A percentile compares a stretch with the other conserved stretches of the same genome.
phyloP scores from a whole-genome alignment of 768 basidiomycete species.

The Russula vinacea region DNA sequence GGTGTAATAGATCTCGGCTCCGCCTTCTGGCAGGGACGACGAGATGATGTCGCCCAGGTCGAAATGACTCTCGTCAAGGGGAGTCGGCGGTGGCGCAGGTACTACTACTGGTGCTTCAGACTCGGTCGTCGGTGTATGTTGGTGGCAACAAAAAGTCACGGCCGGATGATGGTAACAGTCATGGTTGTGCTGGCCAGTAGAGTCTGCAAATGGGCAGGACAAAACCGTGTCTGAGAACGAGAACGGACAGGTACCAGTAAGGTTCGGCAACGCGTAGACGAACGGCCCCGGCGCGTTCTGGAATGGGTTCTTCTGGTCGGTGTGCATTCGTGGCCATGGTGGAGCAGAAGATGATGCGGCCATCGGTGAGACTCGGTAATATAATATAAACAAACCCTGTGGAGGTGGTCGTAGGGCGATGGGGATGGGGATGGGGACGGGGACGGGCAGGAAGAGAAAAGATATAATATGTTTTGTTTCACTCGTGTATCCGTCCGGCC shows the following conservation, averaged over 20 bases:
- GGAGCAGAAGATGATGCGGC: not conserved
- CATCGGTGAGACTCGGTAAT: not conserved
- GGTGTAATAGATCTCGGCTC: no score
- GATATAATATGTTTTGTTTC: not conserved
- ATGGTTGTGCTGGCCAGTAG: not conserved
- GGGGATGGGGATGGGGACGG: not conserved
- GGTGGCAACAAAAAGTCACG: not conserved
- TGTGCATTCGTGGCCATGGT: slow-evolving; percentile 6
- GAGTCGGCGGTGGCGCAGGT: not conserved
- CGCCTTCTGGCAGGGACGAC: not conserved
- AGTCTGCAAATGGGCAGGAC: not conserved
- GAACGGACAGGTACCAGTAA: not conserved
- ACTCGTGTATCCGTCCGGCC: not conserved
- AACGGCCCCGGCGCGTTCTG: slow-evolving; percentile 21
- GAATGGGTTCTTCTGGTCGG: slow-evolving; percentile 14
- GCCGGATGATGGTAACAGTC: not conserved
- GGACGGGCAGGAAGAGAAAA: not conserved
- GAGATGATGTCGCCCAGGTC: not conserved
- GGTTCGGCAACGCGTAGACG: slow-evolving; percentile 16
- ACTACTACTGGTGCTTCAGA: not conserved
- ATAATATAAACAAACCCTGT: not conserved
- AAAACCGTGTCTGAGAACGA: no score
- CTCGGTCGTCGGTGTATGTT: not conserved
- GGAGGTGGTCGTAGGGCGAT: no score
- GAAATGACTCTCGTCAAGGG: not conserved